phyloP scores from a whole-genome alignment of 805 yeast genomes.

The Sugiyamaella marilandica region DNA sequence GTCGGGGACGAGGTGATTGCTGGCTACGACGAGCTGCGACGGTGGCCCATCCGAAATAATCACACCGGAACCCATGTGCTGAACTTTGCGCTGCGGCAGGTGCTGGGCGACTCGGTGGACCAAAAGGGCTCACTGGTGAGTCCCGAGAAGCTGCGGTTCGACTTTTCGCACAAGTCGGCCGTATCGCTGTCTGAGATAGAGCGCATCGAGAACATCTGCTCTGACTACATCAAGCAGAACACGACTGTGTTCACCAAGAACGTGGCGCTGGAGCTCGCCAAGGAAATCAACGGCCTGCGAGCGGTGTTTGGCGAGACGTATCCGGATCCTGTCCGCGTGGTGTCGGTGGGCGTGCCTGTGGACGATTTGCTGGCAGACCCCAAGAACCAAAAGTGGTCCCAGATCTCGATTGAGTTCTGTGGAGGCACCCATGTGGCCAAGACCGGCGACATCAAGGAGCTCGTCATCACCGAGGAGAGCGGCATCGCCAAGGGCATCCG shows the following conservation, averaged over 20 bases:
- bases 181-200: constrained; percentile 65
- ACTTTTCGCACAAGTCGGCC: constrained; percentile 90
- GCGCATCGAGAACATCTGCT: constrained; percentile 69
- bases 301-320: constrained; percentile 99
- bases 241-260: constrained; percentile 75
- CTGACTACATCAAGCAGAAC: constrained; percentile 66
- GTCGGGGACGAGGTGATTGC: constrained; percentile 74
- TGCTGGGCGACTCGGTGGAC: constrained; percentile 81
- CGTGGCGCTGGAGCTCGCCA: constrained; percentile 69
- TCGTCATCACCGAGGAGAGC: constrained; percentile 86
- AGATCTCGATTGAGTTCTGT: constrained; percentile 87
- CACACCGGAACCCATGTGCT: constrained; percentile 97
- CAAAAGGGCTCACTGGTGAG: constrained; percentile 97
- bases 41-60: constrained; percentile 95
- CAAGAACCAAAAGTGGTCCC: constrained; percentile 65
- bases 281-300: constrained; percentile 75
- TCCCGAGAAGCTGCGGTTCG: constrained; percentile 92
- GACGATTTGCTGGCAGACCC: constrained; percentile 75
- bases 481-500: constrained; percentile 99
- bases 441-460: constrained; percentile 89
- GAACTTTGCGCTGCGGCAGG: constrained; percentile 81
- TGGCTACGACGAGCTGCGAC: constrained; percentile 84
- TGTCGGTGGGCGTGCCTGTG: constrained; percentile 88
- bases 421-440: constrained; percentile 97
- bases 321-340: constrained; percentile 98